Evolutionary conservation across 2,329 filamentous ascomycete genomes (phyloP).

Genomic region (Trichoderma brevicompactum): DNA sequence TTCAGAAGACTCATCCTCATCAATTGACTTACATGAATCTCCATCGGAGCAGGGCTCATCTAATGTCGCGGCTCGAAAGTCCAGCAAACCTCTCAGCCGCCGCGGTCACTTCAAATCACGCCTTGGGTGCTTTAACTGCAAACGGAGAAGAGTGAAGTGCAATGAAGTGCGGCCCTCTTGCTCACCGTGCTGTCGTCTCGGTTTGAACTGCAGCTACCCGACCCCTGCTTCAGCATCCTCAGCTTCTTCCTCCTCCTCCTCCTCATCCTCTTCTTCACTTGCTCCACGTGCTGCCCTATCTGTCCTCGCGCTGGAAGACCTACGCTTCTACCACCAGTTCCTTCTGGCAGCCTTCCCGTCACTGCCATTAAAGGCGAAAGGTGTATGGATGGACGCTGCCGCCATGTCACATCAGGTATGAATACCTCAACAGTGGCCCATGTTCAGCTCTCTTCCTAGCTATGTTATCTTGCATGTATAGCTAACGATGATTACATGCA

Average conservation of each 20-base stretch:
- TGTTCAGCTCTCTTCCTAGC: neutral
- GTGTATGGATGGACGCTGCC: slow-evolving; percentile 43
- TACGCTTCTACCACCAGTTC: slow-evolving; percentile 58
- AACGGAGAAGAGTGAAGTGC: slow-evolving; percentile 41
- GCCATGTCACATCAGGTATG: slow-evolving; percentile 43
- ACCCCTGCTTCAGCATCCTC: slow-evolving; percentile 12
- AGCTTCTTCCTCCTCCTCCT: neutral
- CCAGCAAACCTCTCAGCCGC: slow-evolving; percentile 30
- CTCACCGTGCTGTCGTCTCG: slow-evolving; percentile 42
- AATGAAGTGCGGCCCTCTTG: slow-evolving; percentile 39
- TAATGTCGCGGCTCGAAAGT: neutral
- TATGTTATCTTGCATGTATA: neutral
- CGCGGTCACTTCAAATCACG: slow-evolving; percentile 40
- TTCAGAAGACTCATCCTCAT: slow-evolving; percentile 27
- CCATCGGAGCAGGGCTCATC: slow-evolving; percentile 6
- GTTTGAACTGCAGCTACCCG: slow-evolving; percentile 43
- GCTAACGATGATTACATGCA: neutral
- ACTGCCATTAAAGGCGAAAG: slow-evolving; percentile 40
- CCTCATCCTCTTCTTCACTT: neutral
- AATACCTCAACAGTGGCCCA: neutral
- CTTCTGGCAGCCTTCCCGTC: slow-evolving; percentile 48
- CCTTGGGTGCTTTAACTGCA: slow-evolving; percentile 43
- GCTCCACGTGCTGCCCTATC: slow-evolving; percentile 30
- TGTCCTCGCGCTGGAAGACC: slow-evolving; percentile 48
- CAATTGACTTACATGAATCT: slow-evolving; percentile 20